These are phyloP conservation scores for Botrytis aclada DNA, from an alignment of 2,329 filamentous ascomycete genomes.

Conservation along the genomic window DNA sequence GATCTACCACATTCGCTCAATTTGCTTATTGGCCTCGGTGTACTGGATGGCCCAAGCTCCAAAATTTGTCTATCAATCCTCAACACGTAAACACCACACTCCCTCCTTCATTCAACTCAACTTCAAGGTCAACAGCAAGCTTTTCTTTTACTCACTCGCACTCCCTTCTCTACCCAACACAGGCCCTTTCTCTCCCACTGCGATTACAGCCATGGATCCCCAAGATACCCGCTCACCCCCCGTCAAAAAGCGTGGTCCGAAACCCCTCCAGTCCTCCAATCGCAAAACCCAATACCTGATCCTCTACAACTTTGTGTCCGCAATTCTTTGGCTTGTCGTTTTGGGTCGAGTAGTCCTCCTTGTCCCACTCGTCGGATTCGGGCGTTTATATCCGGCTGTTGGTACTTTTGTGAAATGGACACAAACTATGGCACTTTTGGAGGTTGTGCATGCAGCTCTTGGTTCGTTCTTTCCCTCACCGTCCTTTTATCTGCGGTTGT, in stretches of 20 bases:
- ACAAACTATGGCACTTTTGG: constrained; percentile 79
- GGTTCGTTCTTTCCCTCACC: constrained; percentile 51
- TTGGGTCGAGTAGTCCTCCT: constrained; percentile 63
- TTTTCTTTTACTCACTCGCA: background rate
- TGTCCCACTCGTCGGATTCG: constrained; percentile 53
- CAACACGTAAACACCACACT: background rate
- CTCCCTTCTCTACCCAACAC: background rate
- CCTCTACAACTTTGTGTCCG: constrained; percentile 78
- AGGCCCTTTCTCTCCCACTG: background rate
- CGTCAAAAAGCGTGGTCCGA: constrained; percentile 27
- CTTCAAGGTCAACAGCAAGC: background rate
- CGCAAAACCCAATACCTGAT: constrained; percentile 69
- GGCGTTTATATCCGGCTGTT: constrained; percentile 57
- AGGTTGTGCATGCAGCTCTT: constrained; percentile 76
- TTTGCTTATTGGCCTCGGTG: background rate
- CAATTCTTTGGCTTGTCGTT: constrained; percentile 74
- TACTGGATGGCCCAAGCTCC: constrained; percentile 14
- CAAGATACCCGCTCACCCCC: constrained; percentile 17
- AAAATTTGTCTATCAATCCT: constrained; percentile 3
- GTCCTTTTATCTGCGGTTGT: background rate
- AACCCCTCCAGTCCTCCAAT: constrained; percentile 40
- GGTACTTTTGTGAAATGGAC: constrained; percentile 72
- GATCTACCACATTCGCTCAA: background rate
- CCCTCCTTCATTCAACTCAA: background rate
- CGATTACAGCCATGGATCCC: constrained; percentile 23